Conservation (phyloP, 2,329 filamentous ascomycete genomes). For the Aspergillus glaucus region DNA sequence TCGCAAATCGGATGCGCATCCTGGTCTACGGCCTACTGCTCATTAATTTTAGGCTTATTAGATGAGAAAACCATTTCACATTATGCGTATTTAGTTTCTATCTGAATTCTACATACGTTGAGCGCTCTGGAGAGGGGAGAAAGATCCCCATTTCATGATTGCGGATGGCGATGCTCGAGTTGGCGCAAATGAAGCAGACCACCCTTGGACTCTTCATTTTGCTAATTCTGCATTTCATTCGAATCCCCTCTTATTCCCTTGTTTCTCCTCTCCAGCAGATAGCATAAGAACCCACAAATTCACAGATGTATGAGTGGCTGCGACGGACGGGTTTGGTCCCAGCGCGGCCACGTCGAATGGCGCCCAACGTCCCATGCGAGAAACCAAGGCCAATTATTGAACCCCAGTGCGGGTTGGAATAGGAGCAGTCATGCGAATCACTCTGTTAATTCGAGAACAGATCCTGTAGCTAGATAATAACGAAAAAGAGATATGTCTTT, state of each 20-base stretch:
- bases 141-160: too few relatives aligned
- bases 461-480: background rate
- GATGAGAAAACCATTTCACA: too few relatives aligned
- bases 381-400: background rate
- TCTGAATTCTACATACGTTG: too few relatives aligned
- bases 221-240: too few relatives aligned
- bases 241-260: background rate
- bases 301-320: slow-evolving; percentile 15
- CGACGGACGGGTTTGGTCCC: slow-evolving; percentile 11
- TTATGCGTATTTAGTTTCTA: too few relatives aligned
- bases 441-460: background rate
- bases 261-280: background rate
- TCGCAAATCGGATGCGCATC: slow-evolving; percentile 4
- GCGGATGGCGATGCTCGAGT: background rate
- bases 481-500: too few relatives aligned
- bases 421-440: background rate
- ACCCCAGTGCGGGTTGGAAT: background rate
- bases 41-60: too few relatives aligned
- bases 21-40: background rate
- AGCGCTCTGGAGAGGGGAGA: too few relatives aligned
- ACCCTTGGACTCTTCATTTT: background rate
- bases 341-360: slow-evolving; percentile 29
- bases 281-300: slow-evolving; percentile 2
- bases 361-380: slow-evolving; percentile 8
- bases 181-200: slow-evolving; percentile 14